Conservation (phyloP, 2,329 filamentous ascomycete species). For the Diaporthe citri region DNA sequence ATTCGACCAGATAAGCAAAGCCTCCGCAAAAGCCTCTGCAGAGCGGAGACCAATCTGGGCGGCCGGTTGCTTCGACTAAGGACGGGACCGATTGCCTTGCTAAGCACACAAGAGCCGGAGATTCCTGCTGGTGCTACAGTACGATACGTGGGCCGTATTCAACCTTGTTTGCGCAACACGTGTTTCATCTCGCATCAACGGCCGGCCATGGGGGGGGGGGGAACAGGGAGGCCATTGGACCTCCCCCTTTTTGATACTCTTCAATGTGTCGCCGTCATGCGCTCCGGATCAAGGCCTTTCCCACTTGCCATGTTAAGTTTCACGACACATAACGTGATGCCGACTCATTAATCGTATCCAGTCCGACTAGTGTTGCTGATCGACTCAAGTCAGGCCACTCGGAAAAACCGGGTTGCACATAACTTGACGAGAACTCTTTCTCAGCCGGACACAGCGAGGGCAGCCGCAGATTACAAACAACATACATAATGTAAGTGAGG, state of each 20-base stretch:
- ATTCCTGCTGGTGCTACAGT: conserved; percentile 22
- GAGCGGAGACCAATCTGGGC: conserved; percentile 35
- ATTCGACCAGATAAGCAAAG: conserved; percentile 30
- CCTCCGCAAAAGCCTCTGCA: conserved; percentile 24
- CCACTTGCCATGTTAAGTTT: conserved; percentile 32
- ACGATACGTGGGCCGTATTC: conserved; percentile 33
- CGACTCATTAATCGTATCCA: conserved; percentile 35
- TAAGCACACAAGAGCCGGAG: conserved; percentile 32
- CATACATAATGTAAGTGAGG: not conserved
- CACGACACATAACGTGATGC: conserved; percentile 35
- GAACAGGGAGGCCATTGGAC: not conserved
- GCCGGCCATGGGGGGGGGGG: not conserved
- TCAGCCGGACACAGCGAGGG: not conserved
- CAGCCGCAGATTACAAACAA: not conserved
- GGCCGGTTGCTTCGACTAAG: conserved; percentile 12
- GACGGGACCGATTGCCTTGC: conserved; percentile 17
- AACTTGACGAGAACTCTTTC: not conserved
- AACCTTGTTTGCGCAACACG: conserved; percentile 40
- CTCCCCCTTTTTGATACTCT: conserved; percentile 27
- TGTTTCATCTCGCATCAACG: conserved; percentile 39
- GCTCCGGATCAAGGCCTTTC: conserved; percentile 26
- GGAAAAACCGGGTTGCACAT: conserved; percentile 1
- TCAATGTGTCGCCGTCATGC: conserved; percentile 28
- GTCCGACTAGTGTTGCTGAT: conserved; percentile 29
- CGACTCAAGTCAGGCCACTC: conserved; percentile 28